Evolutionary conservation across 441 rosid genomes (phyloP).

Genomic region (Adansonia grandidieri): DNA sequence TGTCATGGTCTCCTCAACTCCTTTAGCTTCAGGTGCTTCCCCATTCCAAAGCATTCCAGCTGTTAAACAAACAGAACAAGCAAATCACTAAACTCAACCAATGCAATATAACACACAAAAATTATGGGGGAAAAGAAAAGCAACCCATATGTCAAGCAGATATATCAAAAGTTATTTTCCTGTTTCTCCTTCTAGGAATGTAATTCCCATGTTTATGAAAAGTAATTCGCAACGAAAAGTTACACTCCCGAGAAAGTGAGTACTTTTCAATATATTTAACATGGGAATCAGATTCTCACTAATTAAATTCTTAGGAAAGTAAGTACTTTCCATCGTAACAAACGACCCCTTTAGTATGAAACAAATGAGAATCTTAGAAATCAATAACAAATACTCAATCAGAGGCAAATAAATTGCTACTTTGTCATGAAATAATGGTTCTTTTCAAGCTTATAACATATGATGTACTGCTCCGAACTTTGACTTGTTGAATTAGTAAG

Average conservation of each 20-base stretch:
- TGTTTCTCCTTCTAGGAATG: background rate
- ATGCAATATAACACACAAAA: background rate
- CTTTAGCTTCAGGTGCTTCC: slow-evolving; percentile 68
- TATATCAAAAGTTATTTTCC: background rate
- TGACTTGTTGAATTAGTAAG: background rate
- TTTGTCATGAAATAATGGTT: background rate
- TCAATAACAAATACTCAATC: background rate
- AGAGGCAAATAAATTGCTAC: background rate
- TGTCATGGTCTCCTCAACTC: slow-evolving; percentile 69
- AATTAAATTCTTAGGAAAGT: no score
- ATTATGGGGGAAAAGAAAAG: background rate
- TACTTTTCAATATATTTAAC: no score
- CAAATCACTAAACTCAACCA: slow-evolving; percentile 7
- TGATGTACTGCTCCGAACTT: background rate
- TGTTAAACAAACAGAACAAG: slow-evolving; percentile 31
- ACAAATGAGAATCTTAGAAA: background rate
- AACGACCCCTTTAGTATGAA: slow-evolving; percentile 4
- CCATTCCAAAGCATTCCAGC: slow-evolving; percentile 96
- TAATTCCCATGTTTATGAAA: no score
- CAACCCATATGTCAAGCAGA: background rate
- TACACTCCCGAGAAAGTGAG: no score
- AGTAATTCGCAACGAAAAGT: no score
- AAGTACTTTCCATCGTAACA: no score
- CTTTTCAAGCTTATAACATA: background rate
- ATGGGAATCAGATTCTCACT: no score